Evolutionary conservation across 139 green algal species (phyloP), one percentile per base, ranked within the genome.

Genomic region (Nannochloris sp.): DNA sequence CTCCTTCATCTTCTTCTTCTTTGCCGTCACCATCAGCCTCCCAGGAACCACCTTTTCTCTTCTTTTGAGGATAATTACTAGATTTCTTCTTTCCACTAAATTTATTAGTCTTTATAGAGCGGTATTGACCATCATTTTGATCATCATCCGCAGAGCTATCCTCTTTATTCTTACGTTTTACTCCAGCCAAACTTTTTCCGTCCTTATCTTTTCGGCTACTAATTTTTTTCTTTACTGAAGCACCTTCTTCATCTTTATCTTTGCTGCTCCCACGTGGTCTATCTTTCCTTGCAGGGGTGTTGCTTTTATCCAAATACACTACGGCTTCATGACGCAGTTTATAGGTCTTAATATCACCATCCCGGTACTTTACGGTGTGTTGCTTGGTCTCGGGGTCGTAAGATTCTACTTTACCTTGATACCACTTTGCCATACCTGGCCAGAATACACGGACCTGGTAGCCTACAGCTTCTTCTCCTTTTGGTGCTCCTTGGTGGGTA

Each of bases 371-470:
- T 29, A 89, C 47, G 6, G 24, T 65, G 70, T 89, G 81, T 44
- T 54, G 48, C 15, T 54, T 54, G 7, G 61, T 72, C 23, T 57
- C 29, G 4, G 65, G 19, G 56, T 89, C 73, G 24, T 76, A 89
- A 3, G 36, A 39, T 12, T 67, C 54, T 33, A 88, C 73, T 34
- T 67, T 78, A 15, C 82, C 82, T 2, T 62, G 23, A 48, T 89
- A 87, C 81, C 76, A 85, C 25, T 61, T 69, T 44, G 62, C 57
- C 82, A 88, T 89, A 30, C 51, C 70, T 6, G 82, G 82, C 82
- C 82, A 89, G 67, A 84, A 87, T 8, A 88, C 60, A 15, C 60
- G 61, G 4, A 88, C 57, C 27, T 48, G 47, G 14, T 13, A 51
- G 48, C 72, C 71, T 23, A 87, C 71, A 4, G 66, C 70, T 10